Evolutionary conservation across 2,329 filamentous ascomycete genomes (phyloP), one percentile per base, ranked within the genome.

Genomic region (Diaporthe vexans): DNA sequence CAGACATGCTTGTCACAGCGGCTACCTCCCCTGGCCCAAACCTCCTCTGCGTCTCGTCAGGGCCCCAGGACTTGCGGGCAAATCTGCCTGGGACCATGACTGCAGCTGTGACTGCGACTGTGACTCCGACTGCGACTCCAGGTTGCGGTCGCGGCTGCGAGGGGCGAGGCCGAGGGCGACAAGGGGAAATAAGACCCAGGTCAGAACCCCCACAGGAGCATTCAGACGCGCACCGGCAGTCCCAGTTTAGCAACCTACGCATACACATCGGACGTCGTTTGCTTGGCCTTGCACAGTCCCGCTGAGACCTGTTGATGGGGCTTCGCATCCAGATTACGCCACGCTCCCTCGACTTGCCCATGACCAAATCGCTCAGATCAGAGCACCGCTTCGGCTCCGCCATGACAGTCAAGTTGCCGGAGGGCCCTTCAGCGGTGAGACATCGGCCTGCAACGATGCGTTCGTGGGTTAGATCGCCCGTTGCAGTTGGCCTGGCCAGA

Each of bases 281-380:
- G 71, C 63, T 65, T 65, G 63, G 59, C 63, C 65, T n/a, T 70
- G 65, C 57, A 65, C 73, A 71, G 63, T 56, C 65, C 71, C 73
- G 71, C 61, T 21, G 43, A 24, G 61, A 71, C 46, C 40, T 37
- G 63, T 58, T 37, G 29, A 24, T 59, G 29, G 46, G 11, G 37
- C 37, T 70, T 65, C 71, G 69, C 63, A 73, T 51, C 48, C 61
- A n/a, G 33, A 72, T 37, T 35, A 37, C 57, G 69, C 57, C 37
- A 54, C 52, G 33, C 40, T 54, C 59, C 69, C 40, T 51, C 69
- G 15, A 58, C 54, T 56, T 54, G 58, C 35, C 26, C 26, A 33
- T 33, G 24, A 8, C 59, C 43, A n/a, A 19, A 33, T 46, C 37
- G 61, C n/a, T 15, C 17, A 43, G 33, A 46, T 1, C 71, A 65